These are phyloP conservation scores for Hyphopichia fennica DNA, from an alignment of 1,139 yeast genomes.

Conservation along the genomic window DNA sequence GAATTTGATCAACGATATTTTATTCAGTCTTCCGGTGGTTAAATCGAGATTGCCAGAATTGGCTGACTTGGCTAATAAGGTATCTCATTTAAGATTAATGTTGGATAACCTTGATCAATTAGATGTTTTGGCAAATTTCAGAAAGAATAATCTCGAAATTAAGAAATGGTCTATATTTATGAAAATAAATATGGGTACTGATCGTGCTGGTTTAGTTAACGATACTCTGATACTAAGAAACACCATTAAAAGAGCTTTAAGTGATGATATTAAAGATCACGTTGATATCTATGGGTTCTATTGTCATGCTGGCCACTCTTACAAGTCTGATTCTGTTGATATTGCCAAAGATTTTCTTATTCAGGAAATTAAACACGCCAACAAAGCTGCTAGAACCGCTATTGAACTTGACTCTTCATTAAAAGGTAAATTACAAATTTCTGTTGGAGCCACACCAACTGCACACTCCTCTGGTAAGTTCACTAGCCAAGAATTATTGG, in stretches of 20 bases:
- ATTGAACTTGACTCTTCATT: conserved; percentile 23
- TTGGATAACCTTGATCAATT: conserved; percentile 62
- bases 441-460: conserved; percentile 84
- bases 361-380: conserved; percentile 58
- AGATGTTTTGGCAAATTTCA: conserved; percentile 41
- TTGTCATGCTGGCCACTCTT: conserved; percentile 81
- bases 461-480: conserved; percentile 57
- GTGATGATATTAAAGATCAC: conserved; percentile 18
- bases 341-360: conserved; percentile 50
- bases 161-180: conserved; percentile 56
- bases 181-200: conserved; percentile 61
- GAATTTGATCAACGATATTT: conserved; percentile 55
- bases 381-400: conserved; percentile 50
- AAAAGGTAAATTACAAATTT: conserved; percentile 35
- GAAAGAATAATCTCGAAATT: conserved; percentile 15
- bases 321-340: conserved; percentile 45
- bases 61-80: conserved; percentile 38
- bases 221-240: conserved; percentile 27
- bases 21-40: conserved; percentile 70
- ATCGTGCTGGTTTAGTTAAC: conserved; percentile 59
- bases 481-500: conserved; percentile 18
- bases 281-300: conserved; percentile 66
- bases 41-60: conserved; percentile 53
- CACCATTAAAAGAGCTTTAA: conserved; percentile 28
- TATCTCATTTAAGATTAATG: conserved; percentile 54